These are phyloP conservation scores for Carex arenaria DNA, from an alignment of 202 grass and related monocot genomes.

Conservation along the genomic window DNA sequence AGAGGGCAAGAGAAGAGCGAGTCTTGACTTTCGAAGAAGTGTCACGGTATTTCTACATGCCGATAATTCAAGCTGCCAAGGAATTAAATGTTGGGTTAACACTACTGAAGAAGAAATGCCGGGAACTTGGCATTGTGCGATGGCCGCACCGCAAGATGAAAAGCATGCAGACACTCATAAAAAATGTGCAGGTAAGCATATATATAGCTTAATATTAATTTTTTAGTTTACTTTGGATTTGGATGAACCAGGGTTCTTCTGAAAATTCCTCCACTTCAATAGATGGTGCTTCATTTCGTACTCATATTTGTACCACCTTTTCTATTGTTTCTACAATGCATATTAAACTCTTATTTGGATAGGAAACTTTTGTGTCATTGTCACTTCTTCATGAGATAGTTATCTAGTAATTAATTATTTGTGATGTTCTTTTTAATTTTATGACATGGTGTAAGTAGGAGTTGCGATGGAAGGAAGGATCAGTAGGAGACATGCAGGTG, in stretches of 20 bases:
- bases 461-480: constrained; percentile 32
- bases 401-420: not conserved
- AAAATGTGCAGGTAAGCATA: constrained; percentile 61
- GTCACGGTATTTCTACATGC: constrained; percentile 75
- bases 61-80: constrained; percentile 65
- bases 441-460: constrained; percentile 21
- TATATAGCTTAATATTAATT: not conserved
- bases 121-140: constrained; percentile 63
- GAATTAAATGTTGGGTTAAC: constrained; percentile 74
- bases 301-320: not conserved
- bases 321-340: not conserved
- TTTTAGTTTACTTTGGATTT: not conserved
- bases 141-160: constrained; percentile 92
- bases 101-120: constrained; percentile 79
- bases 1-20: constrained; percentile 23
- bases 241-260: not conserved
- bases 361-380: not conserved
- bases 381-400: not conserved
- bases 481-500: constrained; percentile 28
- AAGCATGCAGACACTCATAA: constrained; percentile 65
- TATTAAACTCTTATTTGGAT: not conserved
- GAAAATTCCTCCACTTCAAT: not conserved
- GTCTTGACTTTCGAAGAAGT: constrained; percentile 46
- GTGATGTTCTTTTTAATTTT: not conserved
- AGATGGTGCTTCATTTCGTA: not conserved